Evolutionary conservation across 2,329 filamentous ascomycete species (phyloP).

Genomic region (Exophiala bonariae): DNA sequence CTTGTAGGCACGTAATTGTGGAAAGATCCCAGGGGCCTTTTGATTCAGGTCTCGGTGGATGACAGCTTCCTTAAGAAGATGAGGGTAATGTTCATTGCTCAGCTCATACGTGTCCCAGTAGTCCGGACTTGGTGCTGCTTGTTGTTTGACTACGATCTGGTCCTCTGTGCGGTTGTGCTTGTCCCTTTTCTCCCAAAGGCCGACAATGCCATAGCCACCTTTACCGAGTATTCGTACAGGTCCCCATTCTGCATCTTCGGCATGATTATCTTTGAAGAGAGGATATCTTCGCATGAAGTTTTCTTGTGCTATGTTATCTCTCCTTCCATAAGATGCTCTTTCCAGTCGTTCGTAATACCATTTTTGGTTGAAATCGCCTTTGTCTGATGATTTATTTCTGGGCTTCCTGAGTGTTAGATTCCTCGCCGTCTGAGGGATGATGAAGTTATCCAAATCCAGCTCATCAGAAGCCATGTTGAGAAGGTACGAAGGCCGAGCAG

Average conservation of each 20-base stretch:
- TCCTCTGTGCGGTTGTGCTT: slow-evolving; percentile 13
- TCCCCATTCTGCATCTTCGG: slow-evolving; percentile 18
- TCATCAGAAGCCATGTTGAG: slow-evolving; percentile 1
- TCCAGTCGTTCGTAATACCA: slow-evolving; percentile 6
- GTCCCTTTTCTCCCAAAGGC: slow-evolving; percentile 20
- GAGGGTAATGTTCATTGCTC: too few relatives aligned
- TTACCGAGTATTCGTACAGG: slow-evolving; percentile 17
- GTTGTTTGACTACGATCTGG: slow-evolving; percentile 20
- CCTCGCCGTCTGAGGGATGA: background rate
- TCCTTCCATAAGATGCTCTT: slow-evolving; percentile 12
- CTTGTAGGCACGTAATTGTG: slow-evolving; percentile 20
- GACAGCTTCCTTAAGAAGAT: slow-evolving; percentile 13
- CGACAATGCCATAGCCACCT: slow-evolving; percentile 19
- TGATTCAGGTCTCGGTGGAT: slow-evolving; percentile 16
- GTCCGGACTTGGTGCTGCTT: background rate
- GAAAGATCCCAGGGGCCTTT: slow-evolving; percentile 8
- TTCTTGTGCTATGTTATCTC: background rate
- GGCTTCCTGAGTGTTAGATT: too few relatives aligned
- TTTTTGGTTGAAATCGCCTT: slow-evolving; percentile 3
- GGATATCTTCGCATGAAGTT: slow-evolving; percentile 6
- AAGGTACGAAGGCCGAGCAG: background rate
- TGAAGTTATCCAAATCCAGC: slow-evolving; percentile 1
- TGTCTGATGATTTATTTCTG: too few relatives aligned
- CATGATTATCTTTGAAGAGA: slow-evolving; percentile 4
- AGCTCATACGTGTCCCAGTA: background rate